phyloP scores from a whole-genome alignment of 2,329 filamentous ascomycete species.

The Escovopsis sp. region DNA sequence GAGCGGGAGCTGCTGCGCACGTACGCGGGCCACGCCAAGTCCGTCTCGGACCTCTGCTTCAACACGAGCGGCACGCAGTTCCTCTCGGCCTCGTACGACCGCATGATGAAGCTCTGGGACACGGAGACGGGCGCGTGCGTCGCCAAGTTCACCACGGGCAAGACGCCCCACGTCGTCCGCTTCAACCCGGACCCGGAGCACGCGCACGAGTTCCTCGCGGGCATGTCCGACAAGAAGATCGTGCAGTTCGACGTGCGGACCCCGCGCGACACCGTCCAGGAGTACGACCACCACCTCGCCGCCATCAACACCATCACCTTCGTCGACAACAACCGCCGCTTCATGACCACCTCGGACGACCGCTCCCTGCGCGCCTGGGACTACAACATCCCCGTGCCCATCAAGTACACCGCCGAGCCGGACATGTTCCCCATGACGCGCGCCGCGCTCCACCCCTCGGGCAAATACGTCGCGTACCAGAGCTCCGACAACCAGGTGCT shows the following conservation, averaged over 20 bases:
- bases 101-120: conserved; percentile 96
- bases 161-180: conserved; percentile 85
- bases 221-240: conserved; percentile 98
- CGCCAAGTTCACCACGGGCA: conserved; percentile 79
- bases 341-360: conserved; percentile 96
- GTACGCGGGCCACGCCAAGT: conserved; percentile 83
- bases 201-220: conserved; percentile 80
- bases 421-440: conserved; percentile 96
- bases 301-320: conserved; percentile 96
- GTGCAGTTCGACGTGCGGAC: conserved; percentile 86
- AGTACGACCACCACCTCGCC: conserved; percentile 97
- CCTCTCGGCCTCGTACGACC: conserved; percentile 82
- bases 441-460: conserved; percentile 67
- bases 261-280: conserved; percentile 66
- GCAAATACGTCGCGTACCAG: conserved; percentile 91
- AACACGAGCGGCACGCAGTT: conserved; percentile 71
- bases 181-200: conserved; percentile 74
- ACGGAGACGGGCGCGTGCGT: conserved; percentile 86
- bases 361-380: conserved; percentile 95
- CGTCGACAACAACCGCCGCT: conserved; percentile 83
- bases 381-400: conserved; percentile 93
- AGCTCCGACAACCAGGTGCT: conserved; percentile 91
- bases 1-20: conserved; percentile 74
- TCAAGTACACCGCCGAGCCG: conserved; percentile 94
- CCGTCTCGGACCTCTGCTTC: conserved; percentile 81